Evolutionary conservation across 176 grass and related monocot species (phyloP).

Genomic region (Typha latifolia): DNA sequence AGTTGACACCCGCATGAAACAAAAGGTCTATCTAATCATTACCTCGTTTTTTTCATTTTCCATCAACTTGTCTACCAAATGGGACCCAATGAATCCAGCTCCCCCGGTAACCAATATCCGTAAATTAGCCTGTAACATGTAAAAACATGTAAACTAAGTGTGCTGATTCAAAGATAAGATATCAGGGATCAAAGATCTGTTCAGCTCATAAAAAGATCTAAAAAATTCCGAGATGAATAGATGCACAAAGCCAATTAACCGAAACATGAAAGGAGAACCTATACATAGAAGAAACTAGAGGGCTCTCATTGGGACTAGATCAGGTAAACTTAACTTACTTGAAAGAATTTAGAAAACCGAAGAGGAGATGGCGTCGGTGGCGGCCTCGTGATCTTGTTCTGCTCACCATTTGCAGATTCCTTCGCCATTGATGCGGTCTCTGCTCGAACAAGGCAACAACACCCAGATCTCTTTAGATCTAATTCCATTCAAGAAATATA

Average conservation of each 20-base stretch:
- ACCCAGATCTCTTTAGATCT: conserved; percentile 1
- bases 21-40: conserved; percentile 14
- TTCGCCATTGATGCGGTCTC: conserved; percentile 50
- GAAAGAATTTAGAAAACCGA: conserved; percentile 98
- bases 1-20: conserved; percentile 3
- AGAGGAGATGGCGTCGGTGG: conserved; percentile 84
- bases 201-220: neutral
- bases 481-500: conserved; percentile 35
- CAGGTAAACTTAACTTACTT: conserved; percentile 34
- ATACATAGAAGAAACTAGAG: conserved; percentile 4
- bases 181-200: neutral
- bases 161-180: neutral
- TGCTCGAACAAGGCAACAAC: conserved; percentile 29
- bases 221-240: neutral
- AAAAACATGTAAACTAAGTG: conserved; percentile 1
- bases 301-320: conserved; percentile 7
- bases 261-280: neutral
- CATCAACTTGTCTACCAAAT: conserved; percentile 98
- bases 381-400: conserved; percentile 58
- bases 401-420: conserved; percentile 58
- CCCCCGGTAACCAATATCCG: conserved; percentile 94
- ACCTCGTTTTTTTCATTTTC: conserved; percentile 99
- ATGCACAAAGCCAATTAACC: neutral
- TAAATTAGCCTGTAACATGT: conserved; percentile 62
- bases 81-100: conserved; percentile 97